Evolutionary conservation across 2,329 filamentous ascomycete species (phyloP).

Genomic region (Ascomycota sp.): DNA sequence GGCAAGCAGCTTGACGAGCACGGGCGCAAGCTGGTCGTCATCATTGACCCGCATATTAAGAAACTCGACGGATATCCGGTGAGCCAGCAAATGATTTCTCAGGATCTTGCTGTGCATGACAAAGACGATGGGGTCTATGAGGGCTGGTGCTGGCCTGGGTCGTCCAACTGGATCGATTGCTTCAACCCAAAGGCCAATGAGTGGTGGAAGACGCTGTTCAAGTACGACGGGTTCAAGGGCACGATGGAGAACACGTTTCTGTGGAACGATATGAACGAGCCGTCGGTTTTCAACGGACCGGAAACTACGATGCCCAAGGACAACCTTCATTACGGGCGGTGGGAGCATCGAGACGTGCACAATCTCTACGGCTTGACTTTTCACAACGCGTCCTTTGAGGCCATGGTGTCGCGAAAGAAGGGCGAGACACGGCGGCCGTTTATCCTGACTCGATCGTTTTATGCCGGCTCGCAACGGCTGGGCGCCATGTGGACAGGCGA

Average conservation of each 20-base stretch:
- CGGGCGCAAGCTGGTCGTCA: constrained; percentile 73
- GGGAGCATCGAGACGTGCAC: constrained; percentile 94
- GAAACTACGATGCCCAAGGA: constrained; percentile 98
- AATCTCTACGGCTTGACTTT: constrained; percentile 91
- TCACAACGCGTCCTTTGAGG: constrained; percentile 80
- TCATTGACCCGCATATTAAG: constrained; percentile 97
- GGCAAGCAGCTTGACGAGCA: constrained; percentile 65
- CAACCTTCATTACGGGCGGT: constrained; percentile 72
- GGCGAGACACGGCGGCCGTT: constrained; percentile 74
- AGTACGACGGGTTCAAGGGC: constrained; percentile 71
- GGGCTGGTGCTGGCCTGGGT: constrained; percentile 97
- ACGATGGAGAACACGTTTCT: constrained; percentile 72
- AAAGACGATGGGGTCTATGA: constrained; percentile 80
- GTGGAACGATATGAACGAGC: constrained; percentile 99
- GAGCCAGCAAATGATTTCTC: constrained; percentile 59
- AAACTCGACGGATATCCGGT: constrained; percentile 60
- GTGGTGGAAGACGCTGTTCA: constrained; percentile 83
- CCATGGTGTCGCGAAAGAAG: constrained; percentile 62
- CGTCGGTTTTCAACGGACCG: constrained; percentile 93
- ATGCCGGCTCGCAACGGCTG: constrained; percentile 66
- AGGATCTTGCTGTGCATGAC: constrained; percentile 66
- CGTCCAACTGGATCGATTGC: constrained; percentile 85
- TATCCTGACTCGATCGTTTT: constrained; percentile 80
- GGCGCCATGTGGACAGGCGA: constrained; percentile 98
- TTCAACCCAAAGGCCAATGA: constrained; percentile 80